A percentile compares a stretch with the other conserved stretches of the same genome.
These are phyloP conservation scores for Chlamydomonas sp. DNA, from an alignment of 139 green algal genomes.

Conservation along the genomic window DNA sequence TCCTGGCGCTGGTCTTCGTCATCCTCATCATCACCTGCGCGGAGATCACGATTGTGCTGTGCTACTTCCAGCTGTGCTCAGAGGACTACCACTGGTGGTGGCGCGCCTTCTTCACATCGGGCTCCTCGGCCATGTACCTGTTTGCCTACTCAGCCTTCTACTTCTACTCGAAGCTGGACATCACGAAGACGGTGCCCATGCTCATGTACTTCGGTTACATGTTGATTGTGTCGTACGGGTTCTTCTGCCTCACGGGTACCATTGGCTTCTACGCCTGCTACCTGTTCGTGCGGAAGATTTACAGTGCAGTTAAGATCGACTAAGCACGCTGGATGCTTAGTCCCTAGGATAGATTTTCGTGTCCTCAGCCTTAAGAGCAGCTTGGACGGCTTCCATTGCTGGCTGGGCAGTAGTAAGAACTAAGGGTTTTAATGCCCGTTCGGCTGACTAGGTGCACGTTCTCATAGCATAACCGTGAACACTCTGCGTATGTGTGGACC, in stretches of 20 bases:
- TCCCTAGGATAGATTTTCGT: too few relatives aligned
- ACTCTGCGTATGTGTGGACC: too few relatives aligned
- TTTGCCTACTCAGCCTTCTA: slow-evolving; percentile 98
- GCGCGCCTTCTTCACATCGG: slow-evolving; percentile 94
- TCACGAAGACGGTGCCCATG: slow-evolving; percentile 87
- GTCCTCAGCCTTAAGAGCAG: too few relatives aligned
- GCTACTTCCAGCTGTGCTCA: slow-evolving; percentile 94
- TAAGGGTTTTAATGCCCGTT: too few relatives aligned
- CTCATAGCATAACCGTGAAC: too few relatives aligned
- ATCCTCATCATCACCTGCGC: slow-evolving; percentile 98
- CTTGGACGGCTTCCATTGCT: too few relatives aligned
- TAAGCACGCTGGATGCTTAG: slow-evolving; percentile 45
- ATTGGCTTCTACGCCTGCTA: slow-evolving; percentile 96
- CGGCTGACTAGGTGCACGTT: too few relatives aligned
- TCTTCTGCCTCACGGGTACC: slow-evolving; percentile 89
- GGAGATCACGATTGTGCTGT: slow-evolving; percentile 99
- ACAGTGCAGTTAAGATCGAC: slow-evolving; percentile 96
- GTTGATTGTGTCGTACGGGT: slow-evolving; percentile 88
- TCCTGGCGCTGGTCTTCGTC: slow-evolving; percentile 96
- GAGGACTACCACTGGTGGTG: slow-evolving; percentile 99
- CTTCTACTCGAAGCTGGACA: slow-evolving; percentile 98
- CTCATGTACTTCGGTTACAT: slow-evolving; percentile 96
- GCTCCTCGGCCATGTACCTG: slow-evolving; percentile 93
- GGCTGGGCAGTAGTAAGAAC: too few relatives aligned
- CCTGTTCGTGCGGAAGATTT: slow-evolving; percentile 92